phyloP scores from a whole-genome alignment of 148 eudicot species.

The Vaccinium myrtillus region DNA sequence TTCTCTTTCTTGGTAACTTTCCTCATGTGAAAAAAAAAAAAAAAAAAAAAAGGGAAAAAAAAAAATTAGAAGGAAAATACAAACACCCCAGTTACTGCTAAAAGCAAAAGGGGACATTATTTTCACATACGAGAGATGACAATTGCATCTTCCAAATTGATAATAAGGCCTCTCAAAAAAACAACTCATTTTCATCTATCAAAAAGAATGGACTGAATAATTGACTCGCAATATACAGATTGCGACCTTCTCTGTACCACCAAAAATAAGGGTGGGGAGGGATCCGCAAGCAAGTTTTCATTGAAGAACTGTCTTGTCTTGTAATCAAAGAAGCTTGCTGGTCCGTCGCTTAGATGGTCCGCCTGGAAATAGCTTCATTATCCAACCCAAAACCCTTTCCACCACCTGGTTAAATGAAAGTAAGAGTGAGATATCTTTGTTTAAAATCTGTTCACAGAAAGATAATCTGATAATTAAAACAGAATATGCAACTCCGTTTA shows the following conservation, averaged over 20 bases:
- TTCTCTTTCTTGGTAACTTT: not conserved
- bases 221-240: slow-evolving; percentile 26
- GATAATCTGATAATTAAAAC: not conserved
- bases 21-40: not conserved
- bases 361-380: slow-evolving; percentile 97
- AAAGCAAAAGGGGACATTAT: slow-evolving; percentile 20
- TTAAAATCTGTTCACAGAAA: not conserved
- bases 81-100: not conserved
- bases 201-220: slow-evolving; percentile 30
- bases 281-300: slow-evolving; percentile 15
- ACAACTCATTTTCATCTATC: slow-evolving; percentile 15
- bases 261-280: slow-evolving; percentile 19
- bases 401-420: slow-evolving; percentile 56
- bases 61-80: slow-evolving; percentile 1
- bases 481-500: not conserved
- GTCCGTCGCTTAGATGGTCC: slow-evolving; percentile 80
- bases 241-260: slow-evolving; percentile 19
- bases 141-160: slow-evolving; percentile 18
- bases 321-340: slow-evolving; percentile 53
- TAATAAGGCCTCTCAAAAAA: slow-evolving; percentile 21
- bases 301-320: not conserved
- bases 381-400: slow-evolving; percentile 94
- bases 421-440: not conserved
- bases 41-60: not conserved
- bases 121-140: slow-evolving; percentile 14